These are phyloP conservation scores for Tylopilus rubrobrunneus DNA, from an alignment of 768 basidiomycete genomes.

Conservation along the genomic window DNA sequence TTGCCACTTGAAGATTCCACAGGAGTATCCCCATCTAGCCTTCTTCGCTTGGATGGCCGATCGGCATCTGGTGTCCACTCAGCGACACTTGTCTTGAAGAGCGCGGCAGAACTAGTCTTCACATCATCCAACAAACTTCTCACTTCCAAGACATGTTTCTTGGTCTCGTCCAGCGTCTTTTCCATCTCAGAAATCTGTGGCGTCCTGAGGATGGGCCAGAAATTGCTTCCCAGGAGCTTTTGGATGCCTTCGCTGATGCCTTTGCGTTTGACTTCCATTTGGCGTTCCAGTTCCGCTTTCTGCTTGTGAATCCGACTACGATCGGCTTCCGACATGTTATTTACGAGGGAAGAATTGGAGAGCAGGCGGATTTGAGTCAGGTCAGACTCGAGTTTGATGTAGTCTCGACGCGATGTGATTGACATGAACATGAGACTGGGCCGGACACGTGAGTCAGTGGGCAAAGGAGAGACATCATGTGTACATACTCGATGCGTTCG, in stretches of 20 bases:
- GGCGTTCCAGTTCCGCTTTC: conserved; percentile 20
- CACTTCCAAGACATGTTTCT: conserved; percentile 32
- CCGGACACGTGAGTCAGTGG: not conserved
- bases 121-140: conserved; percentile 22
- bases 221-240: conserved; percentile 32
- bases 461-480: not conserved
- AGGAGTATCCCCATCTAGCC: conserved; percentile 7
- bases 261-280: conserved; percentile 29
- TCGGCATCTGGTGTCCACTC: conserved; percentile 16
- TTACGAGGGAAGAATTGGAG: conserved; percentile 21
- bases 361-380: conserved; percentile 25
- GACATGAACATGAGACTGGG: conserved; percentile 36
- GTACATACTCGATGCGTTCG: conserved; percentile 38
- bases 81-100: conserved; percentile 17
- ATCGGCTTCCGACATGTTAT: conserved; percentile 23
- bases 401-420: conserved; percentile 32
- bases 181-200: conserved; percentile 26
- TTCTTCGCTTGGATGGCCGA: conserved; percentile 28
- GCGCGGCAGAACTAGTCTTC: conserved; percentile 17
- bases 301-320: conserved; percentile 22
- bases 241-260: conserved; percentile 29
- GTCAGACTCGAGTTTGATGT: conserved; percentile 31
- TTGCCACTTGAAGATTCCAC: not conserved
- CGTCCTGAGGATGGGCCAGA: conserved; percentile 37
- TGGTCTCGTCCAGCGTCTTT: conserved; percentile 20